Conservation (phyloP, 768 basidiomycete genomes). For the Suillus subaureus region DNA sequence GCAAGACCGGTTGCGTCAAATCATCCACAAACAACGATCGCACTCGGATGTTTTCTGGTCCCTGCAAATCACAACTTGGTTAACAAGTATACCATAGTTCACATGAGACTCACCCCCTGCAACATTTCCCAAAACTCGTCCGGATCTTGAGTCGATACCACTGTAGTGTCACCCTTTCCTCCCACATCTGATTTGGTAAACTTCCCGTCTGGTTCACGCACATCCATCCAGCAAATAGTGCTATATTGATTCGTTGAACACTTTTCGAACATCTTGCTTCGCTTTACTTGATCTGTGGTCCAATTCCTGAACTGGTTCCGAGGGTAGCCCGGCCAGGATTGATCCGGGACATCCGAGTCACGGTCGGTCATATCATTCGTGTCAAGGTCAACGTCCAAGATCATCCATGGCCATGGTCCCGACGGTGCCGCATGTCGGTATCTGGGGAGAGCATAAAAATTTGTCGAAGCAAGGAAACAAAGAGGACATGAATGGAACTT, state of each 20-base stretch:
- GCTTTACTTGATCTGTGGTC: conserved; percentile 39
- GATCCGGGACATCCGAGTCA: neutral
- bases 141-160: conserved; percentile 13
- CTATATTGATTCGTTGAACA: conserved; percentile 20
- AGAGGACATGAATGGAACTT: neutral
- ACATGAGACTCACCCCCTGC: conserved; percentile 31
- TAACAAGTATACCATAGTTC: neutral
- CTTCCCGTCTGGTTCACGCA: conserved; percentile 6
- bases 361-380: too few species aligned
- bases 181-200: neutral
- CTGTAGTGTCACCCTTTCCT: neutral
- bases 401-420: conserved; percentile 40
- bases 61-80: conserved; percentile 11
- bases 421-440: conserved; percentile 23
- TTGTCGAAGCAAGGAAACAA: neutral
- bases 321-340: neutral
- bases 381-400: conserved; percentile 5
- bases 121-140: conserved; percentile 32
- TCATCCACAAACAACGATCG: conserved; percentile 32
- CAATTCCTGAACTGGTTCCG: conserved; percentile 41
- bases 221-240: conserved; percentile 26
- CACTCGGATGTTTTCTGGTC: conserved; percentile 18
- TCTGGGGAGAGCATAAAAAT: conserved; percentile 4
- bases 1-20: conserved; percentile 28
- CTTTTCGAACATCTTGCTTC: conserved; percentile 26